Conservation (phyloP, 2,329 filamentous ascomycete species). For the Plenodomus tracheiphilus region DNA sequence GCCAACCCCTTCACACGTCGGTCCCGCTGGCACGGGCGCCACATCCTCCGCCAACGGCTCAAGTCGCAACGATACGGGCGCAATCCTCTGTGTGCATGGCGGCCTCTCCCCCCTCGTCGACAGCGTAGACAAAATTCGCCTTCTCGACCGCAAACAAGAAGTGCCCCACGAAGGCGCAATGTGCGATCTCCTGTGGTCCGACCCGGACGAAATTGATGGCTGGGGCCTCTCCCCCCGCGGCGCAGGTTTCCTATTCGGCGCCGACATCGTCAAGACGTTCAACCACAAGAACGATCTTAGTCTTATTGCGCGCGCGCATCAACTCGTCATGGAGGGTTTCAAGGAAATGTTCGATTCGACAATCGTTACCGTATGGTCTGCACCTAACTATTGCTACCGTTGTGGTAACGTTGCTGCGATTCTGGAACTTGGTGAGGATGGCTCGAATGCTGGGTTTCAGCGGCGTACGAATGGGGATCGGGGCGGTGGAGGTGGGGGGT, state of each 20-base stretch:
- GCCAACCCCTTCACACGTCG: constrained; percentile 58
- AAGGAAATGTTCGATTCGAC: constrained; percentile 93
- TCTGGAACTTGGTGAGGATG: constrained; percentile 87
- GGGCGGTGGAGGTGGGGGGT: constrained; percentile 49
- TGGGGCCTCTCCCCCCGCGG: constrained; percentile 95
- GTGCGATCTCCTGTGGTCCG: constrained; percentile 98
- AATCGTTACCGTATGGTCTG: constrained; percentile 93
- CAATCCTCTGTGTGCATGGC: constrained; percentile 93
- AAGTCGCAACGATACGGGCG: constrained; percentile 58
- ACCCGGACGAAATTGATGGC: constrained; percentile 96
- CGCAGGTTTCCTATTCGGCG: constrained; percentile 92
- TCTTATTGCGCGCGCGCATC: constrained; percentile 90
- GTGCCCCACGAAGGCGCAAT: constrained; percentile 98
- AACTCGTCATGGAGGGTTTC: constrained; percentile 98
- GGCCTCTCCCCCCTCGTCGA: constrained; percentile 90
- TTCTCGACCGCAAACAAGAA: constrained; percentile 93
- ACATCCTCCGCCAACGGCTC: constrained; percentile 66
- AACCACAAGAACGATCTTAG: constrained; percentile 93
- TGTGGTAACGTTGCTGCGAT: constrained; percentile 77
- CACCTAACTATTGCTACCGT: constrained; percentile 71
- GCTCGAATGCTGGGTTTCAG: constrained; percentile 54
- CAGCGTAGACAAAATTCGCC: constrained; percentile 90
- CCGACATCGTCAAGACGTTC: constrained; percentile 91
- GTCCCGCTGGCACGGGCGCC: constrained; percentile 78
- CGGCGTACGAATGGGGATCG: constrained; percentile 68